A percentile compares a stretch with the other conserved stretches of the same genome.
Evolutionary conservation across 441 rosid species (phyloP).

Genomic region (Lepidium campestre): DNA sequence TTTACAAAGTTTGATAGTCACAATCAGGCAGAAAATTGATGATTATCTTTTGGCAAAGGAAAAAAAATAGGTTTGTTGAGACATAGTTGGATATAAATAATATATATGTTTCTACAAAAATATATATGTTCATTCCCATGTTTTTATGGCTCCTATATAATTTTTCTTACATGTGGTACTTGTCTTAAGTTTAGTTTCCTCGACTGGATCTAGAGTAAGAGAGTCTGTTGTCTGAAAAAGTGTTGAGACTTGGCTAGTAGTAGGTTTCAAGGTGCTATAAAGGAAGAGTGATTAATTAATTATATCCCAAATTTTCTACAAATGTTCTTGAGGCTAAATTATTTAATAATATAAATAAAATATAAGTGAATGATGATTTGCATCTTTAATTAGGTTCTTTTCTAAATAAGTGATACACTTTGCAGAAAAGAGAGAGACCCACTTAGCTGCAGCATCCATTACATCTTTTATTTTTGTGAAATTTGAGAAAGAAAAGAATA

Average conservation of each 20-base stretch:
- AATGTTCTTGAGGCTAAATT: slow-evolving; percentile 2
- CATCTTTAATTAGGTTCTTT: slow-evolving; percentile 30
- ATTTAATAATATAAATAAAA: slow-evolving; percentile 4
- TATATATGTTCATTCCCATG: not conserved
- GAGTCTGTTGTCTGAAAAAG: slow-evolving; percentile 21
- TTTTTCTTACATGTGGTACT: slow-evolving; percentile 18
- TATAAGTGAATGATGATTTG: slow-evolving; percentile 31
- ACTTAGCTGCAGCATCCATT: slow-evolving; percentile 39
- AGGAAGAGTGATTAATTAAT: slow-evolving; percentile 6
- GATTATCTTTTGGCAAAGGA: not conserved
- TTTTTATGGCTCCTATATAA: slow-evolving; percentile 10
- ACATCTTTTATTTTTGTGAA: slow-evolving; percentile 33
- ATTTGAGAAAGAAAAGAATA: slow-evolving; percentile 36
- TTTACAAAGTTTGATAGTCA: not conserved
- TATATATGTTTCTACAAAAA: not conserved
- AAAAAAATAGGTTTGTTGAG: not conserved
- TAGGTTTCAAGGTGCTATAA: slow-evolving; percentile 21
- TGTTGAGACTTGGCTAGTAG: slow-evolving; percentile 14
- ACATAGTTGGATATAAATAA: not conserved
- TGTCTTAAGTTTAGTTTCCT: slow-evolving; percentile 6
- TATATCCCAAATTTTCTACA: slow-evolving; percentile 13
- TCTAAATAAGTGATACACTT: slow-evolving; percentile 30
- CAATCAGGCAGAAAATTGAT: not conserved
- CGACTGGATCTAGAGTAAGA: slow-evolving; percentile 10
- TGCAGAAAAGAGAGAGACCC: slow-evolving; percentile 59